Conservation (phyloP, 495 filamentous ascomycete genomes). For the Parmelia sp. region DNA sequence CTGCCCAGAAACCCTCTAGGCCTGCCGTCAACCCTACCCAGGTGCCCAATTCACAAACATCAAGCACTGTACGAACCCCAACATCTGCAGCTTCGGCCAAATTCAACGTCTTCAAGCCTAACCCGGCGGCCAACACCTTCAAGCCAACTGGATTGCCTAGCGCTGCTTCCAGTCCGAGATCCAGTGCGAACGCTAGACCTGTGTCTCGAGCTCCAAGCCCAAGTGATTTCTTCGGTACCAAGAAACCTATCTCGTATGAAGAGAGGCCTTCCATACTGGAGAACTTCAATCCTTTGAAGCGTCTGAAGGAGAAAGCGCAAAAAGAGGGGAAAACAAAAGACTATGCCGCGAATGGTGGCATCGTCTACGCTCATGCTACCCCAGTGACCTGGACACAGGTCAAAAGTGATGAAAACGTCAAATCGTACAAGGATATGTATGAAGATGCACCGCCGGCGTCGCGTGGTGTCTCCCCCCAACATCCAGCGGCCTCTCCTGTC, state of each 20-base stretch:
- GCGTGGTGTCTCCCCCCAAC: constrained; percentile 60
- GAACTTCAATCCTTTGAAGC: constrained; percentile 68
- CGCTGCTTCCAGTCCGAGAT: constrained; percentile 58
- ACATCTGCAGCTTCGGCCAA: constrained; percentile 52
- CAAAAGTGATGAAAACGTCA: constrained; percentile 51
- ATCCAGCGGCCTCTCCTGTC: constrained; percentile 43
- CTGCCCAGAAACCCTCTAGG: constrained; percentile 44
- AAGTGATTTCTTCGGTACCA: constrained; percentile 49
- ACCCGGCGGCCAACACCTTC: constrained; percentile 69
- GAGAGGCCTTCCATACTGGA: constrained; percentile 58
- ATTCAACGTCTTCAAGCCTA: constrained; percentile 83
- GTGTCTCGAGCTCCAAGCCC: constrained; percentile 47
- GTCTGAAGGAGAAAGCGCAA: constrained; percentile 52
- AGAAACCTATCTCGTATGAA: constrained; percentile 51
- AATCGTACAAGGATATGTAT: constrained; percentile 70
- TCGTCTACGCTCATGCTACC: constrained; percentile 71
- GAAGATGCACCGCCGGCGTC: constrained; percentile 51
- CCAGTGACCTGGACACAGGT: constrained; percentile 66
- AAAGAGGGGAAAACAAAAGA: constrained; percentile 42
- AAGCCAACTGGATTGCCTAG: constrained; percentile 60
- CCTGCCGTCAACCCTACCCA: constrained; percentile 42
- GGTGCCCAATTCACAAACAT: constrained; percentile 39
- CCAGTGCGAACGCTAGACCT: constrained; percentile 44
- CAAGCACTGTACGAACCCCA: constrained; percentile 39
- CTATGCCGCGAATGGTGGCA: constrained; percentile 60